Conservation (phyloP, 1,139 yeast species). For the Saccharomyces hybrid region DNA sequence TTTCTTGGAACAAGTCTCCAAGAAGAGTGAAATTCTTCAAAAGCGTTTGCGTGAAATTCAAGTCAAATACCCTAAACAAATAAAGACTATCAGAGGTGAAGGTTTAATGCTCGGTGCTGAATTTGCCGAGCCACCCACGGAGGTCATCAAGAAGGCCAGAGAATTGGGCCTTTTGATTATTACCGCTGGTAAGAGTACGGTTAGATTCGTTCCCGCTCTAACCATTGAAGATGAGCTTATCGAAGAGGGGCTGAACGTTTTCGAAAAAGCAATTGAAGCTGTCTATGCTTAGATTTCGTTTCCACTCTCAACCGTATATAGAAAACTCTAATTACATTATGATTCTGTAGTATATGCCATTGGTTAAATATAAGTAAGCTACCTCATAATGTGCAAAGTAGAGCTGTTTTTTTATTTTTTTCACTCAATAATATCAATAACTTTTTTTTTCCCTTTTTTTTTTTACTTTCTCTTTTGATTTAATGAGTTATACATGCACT, state of each 20-base stretch:
- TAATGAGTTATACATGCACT: background rate
- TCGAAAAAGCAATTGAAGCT: slow-evolving; percentile 45
- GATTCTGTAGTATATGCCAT: no score
- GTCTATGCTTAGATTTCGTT: slow-evolving; percentile 20
- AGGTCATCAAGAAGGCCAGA: slow-evolving; percentile 60
- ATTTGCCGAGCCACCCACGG: slow-evolving; percentile 57
- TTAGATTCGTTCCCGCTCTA: slow-evolving; percentile 88
- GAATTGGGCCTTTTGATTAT: slow-evolving; percentile 75
- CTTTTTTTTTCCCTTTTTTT: background rate
- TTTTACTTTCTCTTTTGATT: background rate
- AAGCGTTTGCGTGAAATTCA: slow-evolving; percentile 47
- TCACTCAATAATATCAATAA: no score
- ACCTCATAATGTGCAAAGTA: no score
- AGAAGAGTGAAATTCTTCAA: slow-evolving; percentile 50
- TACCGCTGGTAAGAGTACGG: slow-evolving; percentile 85
- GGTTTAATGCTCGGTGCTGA: slow-evolving; percentile 85
- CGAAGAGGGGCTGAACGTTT: slow-evolving; percentile 59
- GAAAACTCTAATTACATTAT: no score
- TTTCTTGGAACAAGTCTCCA: slow-evolving; percentile 52
- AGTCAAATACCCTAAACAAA: slow-evolving; percentile 49
- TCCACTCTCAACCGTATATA: no score
- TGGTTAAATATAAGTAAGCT: no score
- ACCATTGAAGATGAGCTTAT: slow-evolving; percentile 68
- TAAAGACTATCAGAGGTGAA: slow-evolving; percentile 70
- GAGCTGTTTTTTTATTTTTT: background rate